A percentile compares a stretch with the other conserved stretches of the same genome.
Conservation (phyloP, 192 early-diverging fungal species). For the Coemansia sp. region DNA sequence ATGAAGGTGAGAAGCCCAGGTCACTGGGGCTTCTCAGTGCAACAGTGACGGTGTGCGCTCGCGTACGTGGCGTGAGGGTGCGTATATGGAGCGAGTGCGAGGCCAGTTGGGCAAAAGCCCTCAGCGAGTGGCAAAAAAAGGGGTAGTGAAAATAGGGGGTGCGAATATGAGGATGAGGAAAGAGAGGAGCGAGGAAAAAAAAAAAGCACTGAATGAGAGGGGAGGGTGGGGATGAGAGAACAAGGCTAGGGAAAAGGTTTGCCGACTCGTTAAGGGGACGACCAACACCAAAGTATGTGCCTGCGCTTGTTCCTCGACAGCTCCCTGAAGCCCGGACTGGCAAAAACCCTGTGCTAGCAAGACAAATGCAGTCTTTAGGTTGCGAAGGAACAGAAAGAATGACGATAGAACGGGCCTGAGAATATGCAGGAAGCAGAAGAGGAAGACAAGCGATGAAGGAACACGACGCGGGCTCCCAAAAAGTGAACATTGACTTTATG, state of each 20-base stretch:
- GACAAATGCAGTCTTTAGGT: background rate
- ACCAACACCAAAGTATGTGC: background rate
- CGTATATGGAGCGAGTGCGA: background rate
- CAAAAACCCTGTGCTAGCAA: background rate
- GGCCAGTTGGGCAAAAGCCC: background rate
- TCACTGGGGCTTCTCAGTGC: background rate
- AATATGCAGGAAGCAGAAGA: slow-evolving; percentile 3
- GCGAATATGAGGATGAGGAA: slow-evolving; percentile 15
- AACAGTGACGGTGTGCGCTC: background rate
- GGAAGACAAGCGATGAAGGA: slow-evolving; percentile 5
- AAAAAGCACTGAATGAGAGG: background rate
- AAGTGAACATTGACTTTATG: slow-evolving; percentile 24
- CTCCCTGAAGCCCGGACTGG: too few relatives aligned
- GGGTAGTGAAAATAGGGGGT: background rate
- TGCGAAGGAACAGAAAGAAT: background rate
- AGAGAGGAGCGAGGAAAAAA: slow-evolving; percentile 5
- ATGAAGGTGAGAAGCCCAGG: background rate
- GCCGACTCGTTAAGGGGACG: background rate
- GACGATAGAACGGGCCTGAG: background rate
- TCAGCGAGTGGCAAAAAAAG: too few relatives aligned
- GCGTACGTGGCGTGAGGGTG: slow-evolving; percentile 6
- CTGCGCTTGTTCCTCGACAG: too few relatives aligned
- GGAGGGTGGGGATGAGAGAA: background rate
- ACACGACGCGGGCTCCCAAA: slow-evolving; percentile 2
- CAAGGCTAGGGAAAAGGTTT: slow-evolving; percentile 1